phyloP scores from a whole-genome alignment of 805 yeast species.

The Candida palmyrensis region DNA sequence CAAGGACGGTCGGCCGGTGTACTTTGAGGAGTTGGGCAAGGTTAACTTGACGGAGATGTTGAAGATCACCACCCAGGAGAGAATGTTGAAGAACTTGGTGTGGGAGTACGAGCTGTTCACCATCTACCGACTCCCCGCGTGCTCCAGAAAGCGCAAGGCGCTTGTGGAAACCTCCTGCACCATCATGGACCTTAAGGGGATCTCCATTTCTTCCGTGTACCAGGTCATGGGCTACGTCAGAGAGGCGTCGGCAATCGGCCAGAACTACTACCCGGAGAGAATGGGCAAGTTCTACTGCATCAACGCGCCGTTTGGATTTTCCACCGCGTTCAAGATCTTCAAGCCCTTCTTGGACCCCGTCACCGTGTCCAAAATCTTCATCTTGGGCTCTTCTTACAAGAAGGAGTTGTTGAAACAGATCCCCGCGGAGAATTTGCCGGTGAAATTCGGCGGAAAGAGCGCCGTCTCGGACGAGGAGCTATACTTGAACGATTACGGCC shows the following conservation, averaged over 20 bases:
- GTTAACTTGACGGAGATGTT: slow-evolving; percentile 89
- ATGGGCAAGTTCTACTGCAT: slow-evolving; percentile 97
- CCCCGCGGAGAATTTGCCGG: slow-evolving; percentile 89
- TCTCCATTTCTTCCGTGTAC: slow-evolving; percentile 76
- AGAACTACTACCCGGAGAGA: slow-evolving; percentile 97
- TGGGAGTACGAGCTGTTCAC: slow-evolving; percentile 97
- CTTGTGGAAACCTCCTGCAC: slow-evolving; percentile 96
- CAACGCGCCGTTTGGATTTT: slow-evolving; percentile 96
- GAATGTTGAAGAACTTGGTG: slow-evolving; percentile 92
- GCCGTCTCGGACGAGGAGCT: slow-evolving; percentile 71
- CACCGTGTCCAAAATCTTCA: slow-evolving; percentile 90
- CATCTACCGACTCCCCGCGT: slow-evolving; percentile 83
- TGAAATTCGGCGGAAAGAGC: slow-evolving; percentile 83
- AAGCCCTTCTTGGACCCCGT: slow-evolving; percentile 96
- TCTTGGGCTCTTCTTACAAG: slow-evolving; percentile 73
- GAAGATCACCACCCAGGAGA: slow-evolving; percentile 89
- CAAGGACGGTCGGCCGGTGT: slow-evolving; percentile 94
- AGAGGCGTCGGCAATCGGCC: slow-evolving; percentile 93
- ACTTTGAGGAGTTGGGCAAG: slow-evolving; percentile 87
- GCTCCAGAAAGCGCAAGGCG: slow-evolving; percentile 74
- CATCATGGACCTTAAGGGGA: slow-evolving; percentile 90
- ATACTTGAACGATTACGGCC: slow-evolving; percentile 86
- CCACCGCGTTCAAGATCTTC: slow-evolving; percentile 86
- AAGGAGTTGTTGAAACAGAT: slow-evolving; percentile 86
- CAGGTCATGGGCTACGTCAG: slow-evolving; percentile 83